phyloP scores from a whole-genome alignment of 257 asterid genomes.

The Plantago ovata region DNA sequence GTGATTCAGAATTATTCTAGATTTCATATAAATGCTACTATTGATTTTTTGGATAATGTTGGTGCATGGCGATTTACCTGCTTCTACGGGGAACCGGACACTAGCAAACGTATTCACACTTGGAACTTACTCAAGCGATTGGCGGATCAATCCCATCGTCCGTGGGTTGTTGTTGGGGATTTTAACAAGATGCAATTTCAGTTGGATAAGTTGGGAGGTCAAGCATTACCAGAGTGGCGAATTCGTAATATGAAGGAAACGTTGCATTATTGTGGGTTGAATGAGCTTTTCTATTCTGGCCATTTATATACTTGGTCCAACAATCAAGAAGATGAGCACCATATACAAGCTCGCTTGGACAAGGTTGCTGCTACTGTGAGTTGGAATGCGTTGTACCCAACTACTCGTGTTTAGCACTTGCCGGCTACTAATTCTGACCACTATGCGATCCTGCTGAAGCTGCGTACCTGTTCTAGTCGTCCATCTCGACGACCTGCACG shows the following conservation, averaged over 20 bases:
- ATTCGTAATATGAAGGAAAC: not conserved
- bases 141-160: not conserved
- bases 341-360: too few relatives aligned
- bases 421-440: too few relatives aligned
- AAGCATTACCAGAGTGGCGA: not conserved
- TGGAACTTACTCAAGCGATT: not conserved
- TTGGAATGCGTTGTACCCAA: too few relatives aligned
- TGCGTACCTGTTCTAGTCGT: too few relatives aligned
- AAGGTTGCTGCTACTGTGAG: too few relatives aligned
- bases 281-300: not conserved
- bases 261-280: not conserved
- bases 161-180: not conserved
- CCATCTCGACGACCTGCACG: too few relatives aligned
- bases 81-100: not conserved
- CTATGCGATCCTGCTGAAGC: too few relatives aligned
- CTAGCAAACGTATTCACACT: not conserved
- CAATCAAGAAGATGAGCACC: not conserved
- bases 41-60: not conserved
- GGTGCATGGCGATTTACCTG: not conserved
- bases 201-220: not conserved
- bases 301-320: not conserved
- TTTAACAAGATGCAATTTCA: not conserved
- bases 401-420: too few relatives aligned
- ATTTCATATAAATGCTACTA: not conserved
- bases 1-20: not conserved